Evolutionary conservation across 495 filamentous ascomycete species (phyloP).

Genomic region (Arthonia radiata): DNA sequence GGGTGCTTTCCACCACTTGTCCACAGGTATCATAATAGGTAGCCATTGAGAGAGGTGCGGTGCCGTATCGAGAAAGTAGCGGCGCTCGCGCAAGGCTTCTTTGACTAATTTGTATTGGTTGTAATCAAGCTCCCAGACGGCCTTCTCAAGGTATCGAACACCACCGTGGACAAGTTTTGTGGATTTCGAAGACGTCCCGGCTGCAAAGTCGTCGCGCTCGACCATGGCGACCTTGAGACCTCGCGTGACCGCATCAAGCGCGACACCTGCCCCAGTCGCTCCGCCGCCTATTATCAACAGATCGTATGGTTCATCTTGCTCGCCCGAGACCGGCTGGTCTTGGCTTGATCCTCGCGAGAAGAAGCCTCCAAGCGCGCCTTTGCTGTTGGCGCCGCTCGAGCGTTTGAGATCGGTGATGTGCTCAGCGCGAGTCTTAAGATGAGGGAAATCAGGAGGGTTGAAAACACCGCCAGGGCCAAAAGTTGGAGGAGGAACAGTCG

Average conservation of each 20-base stretch:
- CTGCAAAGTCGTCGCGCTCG: constrained; percentile 87
- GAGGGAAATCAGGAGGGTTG: constrained; percentile 57
- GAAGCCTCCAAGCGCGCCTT: constrained; percentile 3
- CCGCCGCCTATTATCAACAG: constrained; percentile 78
- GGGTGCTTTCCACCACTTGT: constrained; percentile 92
- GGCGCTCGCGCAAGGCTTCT: constrained; percentile 86
- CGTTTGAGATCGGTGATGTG: constrained; percentile 35
- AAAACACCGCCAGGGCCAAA: constrained; percentile 56
- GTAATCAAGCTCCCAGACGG: constrained; percentile 89
- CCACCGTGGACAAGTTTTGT: constrained; percentile 95
- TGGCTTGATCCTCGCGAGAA: constrained; percentile 6
- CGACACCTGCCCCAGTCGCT: constrained; percentile 80
- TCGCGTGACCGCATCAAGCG: constrained; percentile 77
- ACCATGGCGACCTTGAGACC: constrained; percentile 82
- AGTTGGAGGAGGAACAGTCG: constrained; percentile 57
- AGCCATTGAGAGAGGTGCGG: constrained; percentile 88
- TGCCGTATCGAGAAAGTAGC: constrained; percentile 87
- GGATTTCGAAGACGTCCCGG: constrained; percentile 86
- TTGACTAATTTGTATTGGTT: constrained; percentile 80
- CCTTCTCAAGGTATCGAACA: constrained; percentile 90
- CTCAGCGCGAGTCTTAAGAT: constrained; percentile 42
- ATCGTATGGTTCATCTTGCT: constrained; percentile 38
- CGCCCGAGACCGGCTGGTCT: constrained; percentile 2
- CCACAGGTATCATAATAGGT: constrained; percentile 89
- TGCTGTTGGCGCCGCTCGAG: constrained; percentile 10